A percentile compares a stretch with the other conserved stretches of the same genome.
Evolutionary conservation across 2,329 filamentous ascomycete genomes (phyloP).

Genomic region (Gnomoniopsis sp.): DNA sequence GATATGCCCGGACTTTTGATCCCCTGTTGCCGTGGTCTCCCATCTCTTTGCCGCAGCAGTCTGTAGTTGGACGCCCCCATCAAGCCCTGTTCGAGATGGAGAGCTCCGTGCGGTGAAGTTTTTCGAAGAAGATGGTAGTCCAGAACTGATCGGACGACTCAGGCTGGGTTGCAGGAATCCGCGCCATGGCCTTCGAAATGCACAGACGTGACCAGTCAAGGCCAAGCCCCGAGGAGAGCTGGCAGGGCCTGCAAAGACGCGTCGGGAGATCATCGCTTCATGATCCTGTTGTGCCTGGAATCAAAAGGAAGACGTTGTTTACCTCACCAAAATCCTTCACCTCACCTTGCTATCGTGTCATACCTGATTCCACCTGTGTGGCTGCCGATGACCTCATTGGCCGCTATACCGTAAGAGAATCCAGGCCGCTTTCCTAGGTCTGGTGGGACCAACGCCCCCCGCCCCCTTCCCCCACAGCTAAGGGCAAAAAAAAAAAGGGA

Average conservation of each 20-base stretch:
- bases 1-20: constrained; percentile 78
- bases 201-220: constrained; percentile 12
- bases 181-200: neutral
- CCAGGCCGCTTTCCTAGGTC: too few species aligned
- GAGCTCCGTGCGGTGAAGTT: neutral
- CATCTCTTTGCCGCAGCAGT: constrained; percentile 23
- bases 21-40: constrained; percentile 47
- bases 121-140: neutral
- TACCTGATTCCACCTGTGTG: too few species aligned
- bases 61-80: too few species aligned
- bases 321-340: neutral
- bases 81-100: neutral
- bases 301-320: constrained; percentile 7
- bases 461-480: too few species aligned
- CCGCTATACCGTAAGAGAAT: too few species aligned
- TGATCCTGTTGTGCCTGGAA: constrained; percentile 13
- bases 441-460: too few species aligned
- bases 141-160: neutral
- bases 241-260: constrained; percentile 29
- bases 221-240: constrained; percentile 25
- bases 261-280: constrained; percentile 32
- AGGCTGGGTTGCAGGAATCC: neutral
- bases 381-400: too few species aligned
- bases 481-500: too few species aligned
- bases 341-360: too few species aligned